Evolutionary conservation across 2,329 filamentous ascomycete species (phyloP).

Genomic region (Microdochium trichocladiopsis): DNA sequence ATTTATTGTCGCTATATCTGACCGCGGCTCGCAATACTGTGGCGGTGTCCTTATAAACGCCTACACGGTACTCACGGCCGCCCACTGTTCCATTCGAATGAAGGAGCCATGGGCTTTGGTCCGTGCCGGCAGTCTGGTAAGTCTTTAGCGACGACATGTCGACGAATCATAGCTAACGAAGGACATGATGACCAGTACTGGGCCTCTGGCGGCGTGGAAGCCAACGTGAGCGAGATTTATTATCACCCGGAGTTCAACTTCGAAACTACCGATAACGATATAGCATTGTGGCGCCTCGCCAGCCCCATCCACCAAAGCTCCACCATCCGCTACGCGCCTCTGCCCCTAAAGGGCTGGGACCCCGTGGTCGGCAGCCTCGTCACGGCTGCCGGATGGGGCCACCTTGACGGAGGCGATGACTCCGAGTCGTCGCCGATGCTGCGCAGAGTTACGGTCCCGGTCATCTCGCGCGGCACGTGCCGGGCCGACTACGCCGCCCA

Average conservation of each 20-base stretch:
- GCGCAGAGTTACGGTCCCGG: not conserved
- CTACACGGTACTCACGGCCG: not conserved
- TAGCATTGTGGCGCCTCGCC: not conserved
- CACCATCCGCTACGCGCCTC: not conserved
- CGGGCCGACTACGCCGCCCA: not conserved
- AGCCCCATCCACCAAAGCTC: not conserved
- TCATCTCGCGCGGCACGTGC: not conserved
- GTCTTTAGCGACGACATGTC: no score
- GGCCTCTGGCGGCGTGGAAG: not conserved
- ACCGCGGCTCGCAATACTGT: not conserved
- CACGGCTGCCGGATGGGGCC: not conserved
- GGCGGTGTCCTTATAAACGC: not conserved
- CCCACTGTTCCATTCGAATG: not conserved
- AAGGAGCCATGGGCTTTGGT: not conserved
- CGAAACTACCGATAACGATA: not conserved
- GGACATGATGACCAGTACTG: not conserved
- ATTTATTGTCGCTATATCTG: not conserved
- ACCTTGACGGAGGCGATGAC: no score
- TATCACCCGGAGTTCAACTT: not conserved
- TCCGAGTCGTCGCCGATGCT: not conserved
- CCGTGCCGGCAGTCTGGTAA: not conserved
- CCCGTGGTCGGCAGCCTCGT: not conserved
- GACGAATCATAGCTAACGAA: not conserved
- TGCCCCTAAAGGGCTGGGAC: not conserved
- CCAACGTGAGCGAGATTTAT: not conserved